A percentile compares a stretch with the other conserved stretches of the same genome.
Evolutionary conservation across 768 basidiomycete species (phyloP).

Genomic region (Termitomyces eurrhizus): DNA sequence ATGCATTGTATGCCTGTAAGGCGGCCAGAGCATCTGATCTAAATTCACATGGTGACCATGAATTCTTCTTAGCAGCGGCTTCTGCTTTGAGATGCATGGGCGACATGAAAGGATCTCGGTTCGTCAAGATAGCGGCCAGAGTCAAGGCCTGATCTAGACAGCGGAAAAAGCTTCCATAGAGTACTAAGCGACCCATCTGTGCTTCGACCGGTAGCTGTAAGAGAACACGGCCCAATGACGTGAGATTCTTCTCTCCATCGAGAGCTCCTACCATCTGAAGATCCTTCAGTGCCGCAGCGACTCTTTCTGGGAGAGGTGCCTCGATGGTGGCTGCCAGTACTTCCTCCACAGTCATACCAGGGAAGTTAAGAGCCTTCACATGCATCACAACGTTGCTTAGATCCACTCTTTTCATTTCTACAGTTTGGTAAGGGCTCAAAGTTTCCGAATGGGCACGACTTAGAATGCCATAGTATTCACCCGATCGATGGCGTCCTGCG

Average conservation of each 20-base stretch:
- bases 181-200: conserved; percentile 83
- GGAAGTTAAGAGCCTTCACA: conserved; percentile 89
- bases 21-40: conserved; percentile 81
- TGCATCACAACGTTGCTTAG: conserved; percentile 94
- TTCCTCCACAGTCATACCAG: conserved; percentile 80
- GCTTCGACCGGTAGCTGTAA: conserved; percentile 88
- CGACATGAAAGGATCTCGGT: conserved; percentile 86
- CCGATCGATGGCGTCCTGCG: conserved; percentile 86
- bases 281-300: conserved; percentile 73
- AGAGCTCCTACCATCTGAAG: conserved; percentile 87
- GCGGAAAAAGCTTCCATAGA: conserved; percentile 90
- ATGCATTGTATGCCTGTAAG: conserved; percentile 75
- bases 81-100: conserved; percentile 74
- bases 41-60: conserved; percentile 77
- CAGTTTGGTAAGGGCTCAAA: conserved; percentile 78
- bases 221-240: conserved; percentile 83
- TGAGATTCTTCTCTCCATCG: conserved; percentile 69
- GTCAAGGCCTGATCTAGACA: conserved; percentile 87
- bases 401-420: conserved; percentile 93
- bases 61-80: conserved; percentile 67
- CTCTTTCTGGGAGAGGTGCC: conserved; percentile 74
- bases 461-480: conserved; percentile 88
- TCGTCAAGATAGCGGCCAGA: conserved; percentile 86
- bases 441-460: conserved; percentile 54
- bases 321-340: conserved; percentile 85